Base-by-base conservation (phyloP, 2,329 filamentous ascomycete genomes). In the Biscogniauxia sp. region DNA sequence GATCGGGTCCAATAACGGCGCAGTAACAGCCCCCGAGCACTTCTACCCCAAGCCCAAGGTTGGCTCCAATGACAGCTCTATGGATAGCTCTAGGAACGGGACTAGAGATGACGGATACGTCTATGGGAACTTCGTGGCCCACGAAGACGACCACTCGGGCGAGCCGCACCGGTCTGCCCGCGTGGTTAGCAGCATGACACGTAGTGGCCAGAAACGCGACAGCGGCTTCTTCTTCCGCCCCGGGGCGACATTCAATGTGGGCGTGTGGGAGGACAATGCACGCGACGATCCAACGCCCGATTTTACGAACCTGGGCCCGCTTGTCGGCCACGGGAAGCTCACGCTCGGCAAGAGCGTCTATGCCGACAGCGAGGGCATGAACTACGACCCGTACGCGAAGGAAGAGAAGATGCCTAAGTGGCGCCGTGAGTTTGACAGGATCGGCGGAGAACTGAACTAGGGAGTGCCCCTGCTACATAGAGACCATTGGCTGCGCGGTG, bases 161-260 rank as follows among this genome's bases (percentile, higher is more conserved):
- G 26, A 37, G 5, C 62, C 61, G 20, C 60, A 60, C 52, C 61
- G 54, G 26, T 50, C 52, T n/a, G 53, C 20, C 2, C 56, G 50
- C 5, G 53, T 66, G 3, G 57, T 65, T 2, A 66, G 45, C 13
- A 67, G 63, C 26, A 63, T 64, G 63, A 70, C 65, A 2, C 65
- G 64, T 23, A 68, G 62, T 25, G 66, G 65, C 20, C 56, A 59
- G 1, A 37, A 50, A 49, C 65, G 63, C 1, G 59, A 64, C 1
- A 67, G 64, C 0, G 55, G 56, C 3, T 76, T 76, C 68, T 76
- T 76, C 66, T 76, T 76, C 66, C 66, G 66, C 0, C 66, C 65
- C 0, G 70, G 70, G 0, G 64, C 64, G 8, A 60, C 61, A 17
- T 74, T 76, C 61, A 56, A 67, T 13, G 68, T 73, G 20, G 68